Evolutionary conservation across 116 monocot species (phyloP).

Genomic region (Cymodocea nodosa): DNA sequence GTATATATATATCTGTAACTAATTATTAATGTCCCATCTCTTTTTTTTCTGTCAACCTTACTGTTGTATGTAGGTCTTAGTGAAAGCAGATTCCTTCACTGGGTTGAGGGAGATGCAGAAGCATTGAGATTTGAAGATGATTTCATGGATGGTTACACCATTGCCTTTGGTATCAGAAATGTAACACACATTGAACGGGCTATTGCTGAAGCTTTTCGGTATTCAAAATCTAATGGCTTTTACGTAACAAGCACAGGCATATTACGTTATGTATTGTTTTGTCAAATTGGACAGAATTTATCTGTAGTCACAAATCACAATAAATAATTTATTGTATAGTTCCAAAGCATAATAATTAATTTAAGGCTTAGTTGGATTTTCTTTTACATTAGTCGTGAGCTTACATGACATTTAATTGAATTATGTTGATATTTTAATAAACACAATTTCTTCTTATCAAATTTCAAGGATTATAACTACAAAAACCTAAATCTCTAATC

Average conservation of each 20-base stretch:
- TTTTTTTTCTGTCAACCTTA: not conserved
- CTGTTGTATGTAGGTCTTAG: constrained; percentile 32
- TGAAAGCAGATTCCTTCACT: constrained; percentile 38
- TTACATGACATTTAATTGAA: not conserved
- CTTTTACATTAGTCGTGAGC: not conserved
- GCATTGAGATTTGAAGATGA: constrained; percentile 68
- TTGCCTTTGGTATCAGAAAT: constrained; percentile 98
- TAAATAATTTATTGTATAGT: not conserved
- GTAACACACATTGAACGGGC: constrained; percentile 88
- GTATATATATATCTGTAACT: not conserved
- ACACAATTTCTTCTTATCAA: too few relatives aligned
- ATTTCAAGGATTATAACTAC: too few relatives aligned
- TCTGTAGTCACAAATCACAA: not conserved
- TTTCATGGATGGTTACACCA: constrained; percentile 91
- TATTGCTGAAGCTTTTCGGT: constrained; percentile 85
- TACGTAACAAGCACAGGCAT: too few relatives aligned
- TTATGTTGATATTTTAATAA: too few relatives aligned
- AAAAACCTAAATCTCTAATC: not conserved
- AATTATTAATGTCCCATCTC: not conserved
- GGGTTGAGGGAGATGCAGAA: constrained; percentile 91
- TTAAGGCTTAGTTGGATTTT: not conserved
- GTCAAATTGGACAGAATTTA: not conserved
- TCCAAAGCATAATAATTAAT: not conserved
- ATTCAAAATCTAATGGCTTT: not conserved
- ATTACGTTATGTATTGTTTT: not conserved